These are phyloP conservation scores for Rhododendron williamsianum DNA, from an alignment of 148 eudicot genomes.

Conservation along the genomic window DNA sequence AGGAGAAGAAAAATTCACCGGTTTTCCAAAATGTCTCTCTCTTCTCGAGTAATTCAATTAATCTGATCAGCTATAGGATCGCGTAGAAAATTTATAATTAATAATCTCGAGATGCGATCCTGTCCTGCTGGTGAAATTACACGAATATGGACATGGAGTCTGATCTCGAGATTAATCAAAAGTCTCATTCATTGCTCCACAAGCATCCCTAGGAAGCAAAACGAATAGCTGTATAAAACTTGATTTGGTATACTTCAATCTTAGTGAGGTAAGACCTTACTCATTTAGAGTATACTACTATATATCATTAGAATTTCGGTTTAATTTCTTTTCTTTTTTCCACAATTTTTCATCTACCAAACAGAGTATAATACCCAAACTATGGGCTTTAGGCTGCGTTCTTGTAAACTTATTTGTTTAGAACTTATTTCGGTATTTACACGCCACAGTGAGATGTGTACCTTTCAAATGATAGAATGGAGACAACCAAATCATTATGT, in stretches of 20 bases:
- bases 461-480: background rate
- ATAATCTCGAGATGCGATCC: background rate
- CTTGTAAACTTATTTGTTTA: too few species aligned
- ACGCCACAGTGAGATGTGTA: background rate
- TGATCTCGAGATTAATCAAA: too few species aligned
- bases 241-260: background rate
- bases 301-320: background rate
- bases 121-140: background rate
- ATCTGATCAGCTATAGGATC: background rate
- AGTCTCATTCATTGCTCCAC: background rate
- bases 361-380: background rate
- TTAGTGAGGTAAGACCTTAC: background rate
- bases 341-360: slow-evolving; percentile 6
- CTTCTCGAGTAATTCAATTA: background rate
- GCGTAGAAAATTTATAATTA: background rate
- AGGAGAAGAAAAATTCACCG: background rate
- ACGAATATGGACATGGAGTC: background rate
- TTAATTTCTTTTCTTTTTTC: background rate
- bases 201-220: background rate
- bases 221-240: background rate
- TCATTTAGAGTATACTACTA: too few species aligned
- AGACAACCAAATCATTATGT: background rate
- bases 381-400: too few species aligned
- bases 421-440: too few species aligned
- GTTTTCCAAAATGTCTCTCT: background rate